A percentile compares a stretch with the other conserved stretches of the same genome.
phyloP scores from a whole-genome alignment of 345 rosid species.

The Eucalyptus virginea region DNA sequence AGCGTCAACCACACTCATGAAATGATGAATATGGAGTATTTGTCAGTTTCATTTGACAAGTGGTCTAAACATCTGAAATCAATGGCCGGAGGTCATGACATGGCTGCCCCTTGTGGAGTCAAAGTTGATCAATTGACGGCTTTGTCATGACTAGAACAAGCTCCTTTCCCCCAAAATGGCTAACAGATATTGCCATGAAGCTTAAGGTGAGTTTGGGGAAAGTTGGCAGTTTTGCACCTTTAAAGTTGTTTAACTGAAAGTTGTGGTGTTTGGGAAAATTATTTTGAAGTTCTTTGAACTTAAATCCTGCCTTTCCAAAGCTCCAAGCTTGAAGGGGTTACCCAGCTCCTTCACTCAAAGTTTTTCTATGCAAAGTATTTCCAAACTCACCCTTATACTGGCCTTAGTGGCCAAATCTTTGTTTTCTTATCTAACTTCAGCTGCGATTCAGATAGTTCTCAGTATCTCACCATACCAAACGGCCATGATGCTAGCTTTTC shows the following conservation, averaged over 20 bases:
- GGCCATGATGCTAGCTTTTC: not conserved
- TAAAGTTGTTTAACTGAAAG: not conserved
- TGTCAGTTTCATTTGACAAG: not conserved
- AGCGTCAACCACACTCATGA: not conserved
- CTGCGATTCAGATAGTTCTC: not conserved
- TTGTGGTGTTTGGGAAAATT: not conserved
- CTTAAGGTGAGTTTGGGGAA: not conserved
- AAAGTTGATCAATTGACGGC: not conserved
- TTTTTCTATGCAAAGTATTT: not conserved
- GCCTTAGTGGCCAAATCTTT: not conserved
- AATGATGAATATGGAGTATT: not conserved
- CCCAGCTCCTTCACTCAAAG: not conserved
- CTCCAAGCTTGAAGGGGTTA: not conserved
- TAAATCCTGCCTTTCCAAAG: not conserved
- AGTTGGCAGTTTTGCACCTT: not conserved
- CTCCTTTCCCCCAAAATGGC: not conserved
- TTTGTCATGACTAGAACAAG: not conserved
- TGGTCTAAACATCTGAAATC: not conserved
- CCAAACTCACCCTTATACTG: not conserved
- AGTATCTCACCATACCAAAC: not conserved
- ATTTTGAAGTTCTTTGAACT: not conserved
- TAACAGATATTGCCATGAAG: not conserved
- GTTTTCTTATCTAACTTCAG: not conserved
- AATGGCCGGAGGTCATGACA: not conserved
- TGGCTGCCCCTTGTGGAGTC: not conserved